A percentile compares a stretch with the other conserved stretches of the same genome.
Conservation (phyloP, 2,329 filamentous ascomycete genomes). For the Beauveria rudraprayagi region DNA sequence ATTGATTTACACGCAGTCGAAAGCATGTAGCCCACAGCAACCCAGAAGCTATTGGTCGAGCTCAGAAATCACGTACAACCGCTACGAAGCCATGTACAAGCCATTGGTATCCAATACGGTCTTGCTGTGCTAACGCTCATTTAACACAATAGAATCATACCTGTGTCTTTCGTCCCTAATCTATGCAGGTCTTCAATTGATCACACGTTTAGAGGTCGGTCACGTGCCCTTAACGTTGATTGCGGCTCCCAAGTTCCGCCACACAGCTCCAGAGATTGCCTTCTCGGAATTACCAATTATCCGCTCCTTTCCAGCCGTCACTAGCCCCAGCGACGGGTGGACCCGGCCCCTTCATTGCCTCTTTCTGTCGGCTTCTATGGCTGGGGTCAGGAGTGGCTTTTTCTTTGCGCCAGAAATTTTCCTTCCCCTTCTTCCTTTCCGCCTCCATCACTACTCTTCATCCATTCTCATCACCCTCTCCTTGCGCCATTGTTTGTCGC, state of each 20-base stretch:
- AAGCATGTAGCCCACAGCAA: no score
- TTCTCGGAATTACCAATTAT: conserved; percentile 4
- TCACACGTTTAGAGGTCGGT: neutral
- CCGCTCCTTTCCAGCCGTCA: conserved; percentile 12
- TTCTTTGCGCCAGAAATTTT: conserved; percentile 31
- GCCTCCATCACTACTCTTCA: conserved; percentile 17
- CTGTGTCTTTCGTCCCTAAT: neutral
- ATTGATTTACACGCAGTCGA: no score
- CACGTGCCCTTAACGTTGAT: neutral
- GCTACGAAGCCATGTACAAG: neutral
- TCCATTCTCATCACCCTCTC: conserved; percentile 20
- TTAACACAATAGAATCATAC: neutral
- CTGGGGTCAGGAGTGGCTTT: conserved; percentile 24
- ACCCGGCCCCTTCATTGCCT: conserved; percentile 23
- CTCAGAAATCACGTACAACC: neutral
- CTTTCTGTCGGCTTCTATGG: conserved; percentile 38
- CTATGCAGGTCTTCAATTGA: neutral
- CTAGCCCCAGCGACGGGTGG: conserved; percentile 17
- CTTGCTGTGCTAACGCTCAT: neutral
- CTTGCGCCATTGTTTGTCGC: conserved; percentile 17
- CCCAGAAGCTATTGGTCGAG: neutral
- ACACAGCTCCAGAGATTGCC: neutral
- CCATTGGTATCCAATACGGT: neutral
- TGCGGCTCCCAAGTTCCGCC: neutral
- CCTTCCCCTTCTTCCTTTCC: conserved; percentile 17